A percentile compares a stretch with the other conserved stretches of the same genome.
These are phyloP conservation scores for Exophiala sp. DNA, from an alignment of 2,329 filamentous ascomycete genomes.

Conservation along the genomic window DNA sequence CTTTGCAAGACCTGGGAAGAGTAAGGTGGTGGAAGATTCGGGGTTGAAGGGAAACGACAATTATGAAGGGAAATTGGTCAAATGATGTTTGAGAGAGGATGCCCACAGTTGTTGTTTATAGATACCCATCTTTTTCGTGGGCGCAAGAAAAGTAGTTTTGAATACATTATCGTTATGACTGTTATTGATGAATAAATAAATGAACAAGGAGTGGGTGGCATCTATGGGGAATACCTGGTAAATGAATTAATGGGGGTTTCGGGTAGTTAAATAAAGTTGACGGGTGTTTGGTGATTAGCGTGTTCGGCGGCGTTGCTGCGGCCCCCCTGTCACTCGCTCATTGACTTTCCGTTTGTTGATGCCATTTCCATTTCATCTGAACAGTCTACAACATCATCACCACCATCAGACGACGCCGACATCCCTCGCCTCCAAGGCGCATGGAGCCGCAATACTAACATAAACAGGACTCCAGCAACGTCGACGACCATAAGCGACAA, in stretches of 20 bases:
- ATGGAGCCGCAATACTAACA: constrained; percentile 16
- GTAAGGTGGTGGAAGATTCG: constrained; percentile 8
- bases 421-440: not conserved
- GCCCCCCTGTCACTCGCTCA: no score
- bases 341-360: not conserved
- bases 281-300: no score
- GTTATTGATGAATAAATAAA: no score
- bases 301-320: no score
- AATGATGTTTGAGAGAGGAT: not conserved
- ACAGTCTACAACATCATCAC: not conserved
- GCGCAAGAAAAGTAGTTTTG: no score
- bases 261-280: no score
- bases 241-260: no score
- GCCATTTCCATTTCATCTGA: not conserved
- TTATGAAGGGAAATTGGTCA: not conserved
- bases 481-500: constrained; percentile 3
- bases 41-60: not conserved
- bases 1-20: constrained; percentile 25
- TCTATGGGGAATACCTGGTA: no score
- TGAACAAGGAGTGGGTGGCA: no score
- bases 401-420: not conserved
- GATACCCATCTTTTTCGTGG: no score
- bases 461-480: constrained; percentile 8
- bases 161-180: no score
- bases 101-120: no score